A percentile compares a stretch with the other conserved stretches of the same genome.
phyloP scores from a whole-genome alignment of 2,329 filamentous ascomycete species.

The Pseudocercospora crystallina region DNA sequence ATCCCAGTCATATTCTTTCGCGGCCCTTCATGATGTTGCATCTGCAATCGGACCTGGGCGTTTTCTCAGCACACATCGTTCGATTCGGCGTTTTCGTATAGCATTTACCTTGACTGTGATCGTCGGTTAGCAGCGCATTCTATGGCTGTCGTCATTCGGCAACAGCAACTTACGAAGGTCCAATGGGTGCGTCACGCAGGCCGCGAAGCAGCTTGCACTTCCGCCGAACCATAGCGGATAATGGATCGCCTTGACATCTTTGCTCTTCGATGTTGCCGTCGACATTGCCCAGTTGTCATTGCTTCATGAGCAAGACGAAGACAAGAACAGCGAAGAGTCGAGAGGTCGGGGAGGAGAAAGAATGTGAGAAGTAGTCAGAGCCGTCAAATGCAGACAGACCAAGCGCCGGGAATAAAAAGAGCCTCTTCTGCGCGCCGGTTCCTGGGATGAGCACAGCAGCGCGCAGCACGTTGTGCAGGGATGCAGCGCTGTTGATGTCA shows the following conservation, averaged over 20 bases:
- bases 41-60: conserved; percentile 78
- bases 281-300: conserved; percentile 42
- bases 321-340: too few species aligned
- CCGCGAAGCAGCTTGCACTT: conserved; percentile 87
- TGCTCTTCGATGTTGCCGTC: conserved; percentile 43
- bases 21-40: conserved; percentile 71
- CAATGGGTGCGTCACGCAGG: conserved; percentile 87
- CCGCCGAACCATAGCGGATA: conserved; percentile 84
- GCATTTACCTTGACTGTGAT: conserved; percentile 45
- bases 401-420: too few species aligned
- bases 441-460: too few species aligned
- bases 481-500: too few species aligned
- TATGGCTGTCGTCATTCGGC: neutral
- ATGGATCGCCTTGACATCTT: conserved; percentile 44
- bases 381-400: too few species aligned
- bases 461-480: too few species aligned
- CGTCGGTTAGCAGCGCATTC: conserved; percentile 31
- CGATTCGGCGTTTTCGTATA: neutral
- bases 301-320: conserved; percentile 20
- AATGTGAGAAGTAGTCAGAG: too few species aligned
- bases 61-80: conserved; percentile 20
- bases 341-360: too few species aligned
- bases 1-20: conserved; percentile 78
- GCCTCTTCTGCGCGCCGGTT: too few species aligned
- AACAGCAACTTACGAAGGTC: conserved; percentile 69